Evolutionary conservation across 1,284 basidiomycete species (phyloP), one percentile per base, ranked within the genome.

Genomic region (Fistulinella cinereoalba): DNA sequence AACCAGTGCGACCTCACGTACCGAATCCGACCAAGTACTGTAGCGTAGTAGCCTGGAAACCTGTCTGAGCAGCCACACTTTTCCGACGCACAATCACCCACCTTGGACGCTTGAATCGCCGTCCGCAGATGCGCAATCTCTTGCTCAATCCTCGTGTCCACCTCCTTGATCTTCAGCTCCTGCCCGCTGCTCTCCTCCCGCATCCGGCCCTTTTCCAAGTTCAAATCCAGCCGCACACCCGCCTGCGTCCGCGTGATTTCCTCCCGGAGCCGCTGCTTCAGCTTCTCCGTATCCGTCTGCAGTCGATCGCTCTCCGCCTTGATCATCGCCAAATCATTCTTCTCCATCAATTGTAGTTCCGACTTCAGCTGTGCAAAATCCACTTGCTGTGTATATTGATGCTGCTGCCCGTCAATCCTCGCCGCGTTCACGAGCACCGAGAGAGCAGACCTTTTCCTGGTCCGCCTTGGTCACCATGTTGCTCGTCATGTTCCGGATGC

Each of bases 281-380:
- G 78, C 71, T 94, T 94, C 73, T 98, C 94, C 43, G 98, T 86
- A 62, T 99, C 96, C 27, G 83, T 79, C 60, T 92, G 77, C 16
- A 99, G 76, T 18, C 96, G 80, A 67, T 98, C 96, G 61, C 92
- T 97, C 72, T 96, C 93, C 36, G 91, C 85, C 72, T 95, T 97
- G 74, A 99, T 88, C 75, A 94, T 85, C 21, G 93, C 87, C 43
- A 97, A 80, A 65, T 99, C 96, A 62, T 98, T 98, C 78, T 96
- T 95, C 74, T 97, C 95, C 75, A 93, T 90, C 36, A 99, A 74
- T 70, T 97, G 92, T 24, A 99, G 77, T 65, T 97, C 96, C 15
- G 93, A 96, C 71, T 98, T 98, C 56, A 97, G 84, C 64, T 95
- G 88, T 6, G 94, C 91, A 68, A 99, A 98, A 71, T 98, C 96